Conservation (phyloP, 352 stramenopile species). For the Phytophthora tentaculata region DNA sequence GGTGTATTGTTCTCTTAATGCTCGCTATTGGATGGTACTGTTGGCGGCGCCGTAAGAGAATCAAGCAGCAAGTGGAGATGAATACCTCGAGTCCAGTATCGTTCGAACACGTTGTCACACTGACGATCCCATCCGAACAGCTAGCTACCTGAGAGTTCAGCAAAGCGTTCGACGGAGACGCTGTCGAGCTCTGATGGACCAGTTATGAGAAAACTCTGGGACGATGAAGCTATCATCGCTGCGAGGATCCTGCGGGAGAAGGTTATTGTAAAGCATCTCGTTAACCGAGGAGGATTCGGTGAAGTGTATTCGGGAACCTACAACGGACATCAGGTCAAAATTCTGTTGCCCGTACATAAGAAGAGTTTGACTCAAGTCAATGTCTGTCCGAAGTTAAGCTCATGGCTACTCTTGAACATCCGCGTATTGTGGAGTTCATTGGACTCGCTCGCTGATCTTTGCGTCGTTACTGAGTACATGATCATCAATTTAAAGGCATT, state of each 20-base stretch:
- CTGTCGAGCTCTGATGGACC: slow-evolving; percentile 22
- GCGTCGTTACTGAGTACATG: slow-evolving; percentile 56
- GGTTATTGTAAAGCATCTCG: slow-evolving; percentile 15
- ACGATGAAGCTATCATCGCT: slow-evolving; percentile 44
- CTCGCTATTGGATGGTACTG: slow-evolving; percentile 16
- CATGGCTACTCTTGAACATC: slow-evolving; percentile 41
- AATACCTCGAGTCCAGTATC: slow-evolving; percentile 9
- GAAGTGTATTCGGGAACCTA: slow-evolving; percentile 35
- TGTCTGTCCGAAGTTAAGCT: slow-evolving; percentile 37
- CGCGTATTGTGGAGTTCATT: slow-evolving; percentile 42
- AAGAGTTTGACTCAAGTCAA: slow-evolving; percentile 38
- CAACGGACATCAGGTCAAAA: slow-evolving; percentile 36
- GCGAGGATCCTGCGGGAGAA: slow-evolving; percentile 30
- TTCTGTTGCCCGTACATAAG: slow-evolving; percentile 31
- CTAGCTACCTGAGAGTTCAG: slow-evolving; percentile 1
- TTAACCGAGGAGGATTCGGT: slow-evolving; percentile 34
- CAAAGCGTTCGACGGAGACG: slow-evolving; percentile 12
- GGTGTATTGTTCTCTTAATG: slow-evolving; percentile 18
- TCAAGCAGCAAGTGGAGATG: slow-evolving; percentile 14
- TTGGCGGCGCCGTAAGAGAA: slow-evolving; percentile 13
- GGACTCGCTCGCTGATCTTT: slow-evolving; percentile 2
- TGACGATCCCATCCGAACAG: not conserved
- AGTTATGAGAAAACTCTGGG: slow-evolving; percentile 24
- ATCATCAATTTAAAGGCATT: slow-evolving; percentile 36
- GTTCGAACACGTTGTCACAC: slow-evolving; percentile 7